Base-by-base conservation (phyloP, 805 yeast species). In the Candida nanaspora region DNA sequence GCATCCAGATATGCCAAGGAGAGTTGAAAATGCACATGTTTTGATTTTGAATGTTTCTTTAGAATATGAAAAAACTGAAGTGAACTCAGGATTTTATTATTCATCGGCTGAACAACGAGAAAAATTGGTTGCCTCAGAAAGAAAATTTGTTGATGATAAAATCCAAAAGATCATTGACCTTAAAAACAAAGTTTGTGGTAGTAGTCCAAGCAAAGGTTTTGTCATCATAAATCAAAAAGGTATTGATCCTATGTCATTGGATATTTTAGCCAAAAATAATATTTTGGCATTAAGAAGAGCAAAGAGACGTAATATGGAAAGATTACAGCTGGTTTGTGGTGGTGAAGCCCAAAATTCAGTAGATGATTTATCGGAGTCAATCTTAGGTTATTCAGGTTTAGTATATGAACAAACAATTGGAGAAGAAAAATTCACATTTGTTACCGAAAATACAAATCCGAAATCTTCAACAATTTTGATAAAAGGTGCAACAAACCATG, bases 341-440 rank as follows among this genome's bases (percentile, higher is more conserved):
- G 99, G 98, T 53, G 93, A 84, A 59, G 98, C 98, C 8, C 97
- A 91, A 67, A 93, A 93, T 65, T 83, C 96, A 13, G 97, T 89
- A 35, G 99, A 93, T 56, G 98, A 91, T 60, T 72, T 93, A 54
- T 56, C 82, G 6, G 87, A 94, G 4, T 74, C 71, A 2, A 71
- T 86, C 6, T 72, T 93, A 45, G 99, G 99, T 20, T 82, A 65
- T 59, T 86, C 96, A 14, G 98, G 98, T 16, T 70, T 76, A 41
- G 95, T 93, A 9, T 86, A 86, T 61, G 97, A 93, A 68, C 86
- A 87, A 59, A 79, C 89, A 25, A 78, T 93, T 47, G 98, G 98
- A 39, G 99, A 93, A 67, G 99, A 94, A 58, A 93, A 93, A 66
- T 93, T 84, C 69, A 93, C 99, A 16, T 93, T 84, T 65, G 86